These are phyloP conservation scores for Exidia glandulosa DNA, from an alignment of 768 basidiomycete genomes.

Conservation along the genomic window DNA sequence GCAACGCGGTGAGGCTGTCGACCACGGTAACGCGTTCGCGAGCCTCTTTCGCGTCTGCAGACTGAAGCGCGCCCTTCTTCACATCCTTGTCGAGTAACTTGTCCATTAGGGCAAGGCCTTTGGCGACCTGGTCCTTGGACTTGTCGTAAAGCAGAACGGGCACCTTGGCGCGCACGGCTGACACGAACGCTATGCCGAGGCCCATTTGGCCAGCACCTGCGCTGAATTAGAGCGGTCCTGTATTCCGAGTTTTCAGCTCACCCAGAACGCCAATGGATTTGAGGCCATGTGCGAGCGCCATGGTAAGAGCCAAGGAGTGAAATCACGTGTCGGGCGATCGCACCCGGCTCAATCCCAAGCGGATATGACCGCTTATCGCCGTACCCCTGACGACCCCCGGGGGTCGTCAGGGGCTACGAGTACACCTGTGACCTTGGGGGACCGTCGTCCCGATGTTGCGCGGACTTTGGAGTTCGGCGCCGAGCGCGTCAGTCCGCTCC, in stretches of 20 bases:
- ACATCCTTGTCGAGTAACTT: conserved; percentile 84
- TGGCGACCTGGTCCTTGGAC: conserved; percentile 59
- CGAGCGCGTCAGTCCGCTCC: too few relatives aligned
- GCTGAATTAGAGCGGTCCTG: conserved; percentile 25
- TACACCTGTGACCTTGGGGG: too few relatives aligned
- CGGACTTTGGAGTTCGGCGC: too few relatives aligned
- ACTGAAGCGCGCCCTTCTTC: conserved; percentile 62
- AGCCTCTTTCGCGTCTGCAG: conserved; percentile 63
- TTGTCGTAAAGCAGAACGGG: conserved; percentile 77
- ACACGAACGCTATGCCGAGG: conserved; percentile 81
- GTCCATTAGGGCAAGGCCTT: conserved; percentile 66
- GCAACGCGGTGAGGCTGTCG: conserved; percentile 45
- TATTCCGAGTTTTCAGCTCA: background rate
- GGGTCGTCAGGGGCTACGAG: too few relatives aligned
- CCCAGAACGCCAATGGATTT: conserved; percentile 60
- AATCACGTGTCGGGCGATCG: too few relatives aligned
- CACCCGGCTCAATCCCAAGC: too few relatives aligned
- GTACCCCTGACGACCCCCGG: too few relatives aligned
- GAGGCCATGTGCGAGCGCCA: conserved; percentile 62
- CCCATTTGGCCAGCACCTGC: conserved; percentile 56
- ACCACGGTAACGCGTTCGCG: conserved; percentile 53
- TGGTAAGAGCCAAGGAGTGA: background rate
- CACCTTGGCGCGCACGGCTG: conserved; percentile 75
- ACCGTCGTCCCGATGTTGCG: too few relatives aligned
- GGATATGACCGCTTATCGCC: too few relatives aligned